These are phyloP conservation scores for Cynanchum wilfordii DNA, from an alignment of 257 asterid genomes.

Conservation along the genomic window DNA sequence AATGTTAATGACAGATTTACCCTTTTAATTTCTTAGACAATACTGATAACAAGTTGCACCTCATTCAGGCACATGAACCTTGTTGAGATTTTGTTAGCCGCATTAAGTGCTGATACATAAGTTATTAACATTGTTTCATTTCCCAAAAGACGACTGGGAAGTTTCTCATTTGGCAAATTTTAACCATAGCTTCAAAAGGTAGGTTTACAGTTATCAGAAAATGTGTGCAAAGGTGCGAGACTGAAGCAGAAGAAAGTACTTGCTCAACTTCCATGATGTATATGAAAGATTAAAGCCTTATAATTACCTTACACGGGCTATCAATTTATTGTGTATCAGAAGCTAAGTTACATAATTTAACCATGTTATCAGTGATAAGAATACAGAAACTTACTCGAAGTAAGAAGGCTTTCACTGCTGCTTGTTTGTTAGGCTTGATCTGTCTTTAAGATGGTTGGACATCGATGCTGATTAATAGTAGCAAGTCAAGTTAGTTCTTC, in stretches of 20 bases:
- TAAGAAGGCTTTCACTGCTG: background rate
- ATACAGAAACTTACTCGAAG: background rate
- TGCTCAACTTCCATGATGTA: background rate
- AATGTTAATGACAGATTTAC: background rate
- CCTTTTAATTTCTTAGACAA: background rate
- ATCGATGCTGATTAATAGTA: background rate
- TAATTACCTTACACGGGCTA: background rate
- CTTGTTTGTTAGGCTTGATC: background rate
- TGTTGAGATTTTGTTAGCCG: background rate
- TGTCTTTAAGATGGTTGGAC: background rate
- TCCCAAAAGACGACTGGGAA: background rate
- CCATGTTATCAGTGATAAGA: background rate
- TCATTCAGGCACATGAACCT: background rate
- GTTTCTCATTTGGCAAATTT: background rate
- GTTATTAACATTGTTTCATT: background rate
- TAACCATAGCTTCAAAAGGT: background rate
- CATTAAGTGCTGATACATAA: background rate
- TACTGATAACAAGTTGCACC: background rate
- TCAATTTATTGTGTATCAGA: background rate
- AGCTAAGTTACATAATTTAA: conserved; percentile 1
- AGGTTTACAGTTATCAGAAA: background rate
- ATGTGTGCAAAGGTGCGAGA: background rate
- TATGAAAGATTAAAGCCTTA: background rate
- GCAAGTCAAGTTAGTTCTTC: background rate
- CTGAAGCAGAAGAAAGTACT: background rate